Evolutionary conservation across 1,284 basidiomycete species (phyloP).

Genomic region (Taiwanofungus camphoratus): DNA sequence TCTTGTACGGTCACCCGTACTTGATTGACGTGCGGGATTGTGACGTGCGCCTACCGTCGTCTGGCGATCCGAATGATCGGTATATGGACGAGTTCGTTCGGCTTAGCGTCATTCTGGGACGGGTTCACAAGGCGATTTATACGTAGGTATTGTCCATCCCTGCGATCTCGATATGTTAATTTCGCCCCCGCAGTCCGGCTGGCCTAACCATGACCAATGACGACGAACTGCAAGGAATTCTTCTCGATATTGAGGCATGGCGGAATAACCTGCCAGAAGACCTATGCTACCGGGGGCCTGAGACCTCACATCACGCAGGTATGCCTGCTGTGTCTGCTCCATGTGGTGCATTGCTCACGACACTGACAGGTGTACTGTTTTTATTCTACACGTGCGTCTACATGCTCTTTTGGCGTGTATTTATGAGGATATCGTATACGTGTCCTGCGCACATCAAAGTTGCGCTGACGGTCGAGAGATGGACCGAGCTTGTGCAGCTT

Average conservation of each 20-base stretch:
- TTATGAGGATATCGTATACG: conserved; percentile 90
- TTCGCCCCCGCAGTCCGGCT: conserved; percentile 55
- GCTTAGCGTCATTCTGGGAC: conserved; percentile 81
- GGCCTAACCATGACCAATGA: conserved; percentile 81
- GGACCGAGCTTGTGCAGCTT: conserved; percentile 67
- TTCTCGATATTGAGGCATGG: conserved; percentile 78
- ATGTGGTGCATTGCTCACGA: conserved; percentile 3
- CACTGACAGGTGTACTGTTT: conserved; percentile 86
- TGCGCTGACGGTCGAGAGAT: conserved; percentile 72
- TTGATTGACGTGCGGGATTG: conserved; percentile 94
- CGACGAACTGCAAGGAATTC: conserved; percentile 62
- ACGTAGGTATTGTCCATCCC: conserved; percentile 40
- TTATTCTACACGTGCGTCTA: conserved; percentile 82
- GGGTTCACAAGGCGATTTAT: conserved; percentile 88
- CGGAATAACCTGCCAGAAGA: conserved; percentile 67
- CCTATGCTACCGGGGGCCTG: conserved; percentile 68
- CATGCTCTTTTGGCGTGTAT: conserved; percentile 91
- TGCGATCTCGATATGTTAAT: conserved; percentile 8
- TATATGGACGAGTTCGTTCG: conserved; percentile 86
- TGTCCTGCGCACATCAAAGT: conserved; percentile 85
- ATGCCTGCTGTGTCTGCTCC: conserved; percentile 18
- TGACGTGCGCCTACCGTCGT: conserved; percentile 83
- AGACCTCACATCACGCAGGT: conserved; percentile 61
- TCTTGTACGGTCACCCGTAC: conserved; percentile 80
- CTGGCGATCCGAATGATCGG: conserved; percentile 62